Conservation (phyloP, 1,284 basidiomycete genomes). For the Grifola frondosa region DNA sequence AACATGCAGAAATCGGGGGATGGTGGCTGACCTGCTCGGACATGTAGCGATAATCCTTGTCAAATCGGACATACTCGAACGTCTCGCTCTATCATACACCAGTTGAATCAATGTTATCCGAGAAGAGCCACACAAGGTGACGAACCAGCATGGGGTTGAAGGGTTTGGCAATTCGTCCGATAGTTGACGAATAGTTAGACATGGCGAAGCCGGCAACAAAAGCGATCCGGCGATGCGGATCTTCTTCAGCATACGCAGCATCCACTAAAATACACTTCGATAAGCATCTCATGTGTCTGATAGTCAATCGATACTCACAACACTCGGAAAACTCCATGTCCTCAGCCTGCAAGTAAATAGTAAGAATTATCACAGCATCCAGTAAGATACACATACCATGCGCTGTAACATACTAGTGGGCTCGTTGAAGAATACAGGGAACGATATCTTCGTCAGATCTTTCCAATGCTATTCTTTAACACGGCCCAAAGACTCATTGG, state of each 20-base stretch:
- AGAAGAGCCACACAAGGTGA: no score
- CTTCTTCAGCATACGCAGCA: slow-evolving; percentile 74
- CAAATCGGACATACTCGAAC: slow-evolving; percentile 89
- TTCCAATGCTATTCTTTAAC: slow-evolving; percentile 97
- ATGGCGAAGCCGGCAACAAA: slow-evolving; percentile 97
- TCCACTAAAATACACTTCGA: slow-evolving; percentile 58
- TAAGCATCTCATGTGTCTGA: neutral
- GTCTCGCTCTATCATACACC: slow-evolving; percentile 65
- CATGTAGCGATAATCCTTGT: slow-evolving; percentile 89
- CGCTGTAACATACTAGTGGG: slow-evolving; percentile 93
- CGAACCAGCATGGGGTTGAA: slow-evolving; percentile 89
- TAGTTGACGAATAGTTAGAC: slow-evolving; percentile 97
- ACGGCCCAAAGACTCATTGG: slow-evolving; percentile 94
- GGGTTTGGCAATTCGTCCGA: slow-evolving; percentile 93
- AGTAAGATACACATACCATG: slow-evolving; percentile 49
- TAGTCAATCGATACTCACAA: slow-evolving; percentile 49
- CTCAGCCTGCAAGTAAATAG: slow-evolving; percentile 56
- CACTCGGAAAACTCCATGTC: slow-evolving; percentile 97
- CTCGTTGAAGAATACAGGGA: slow-evolving; percentile 97
- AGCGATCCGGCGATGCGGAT: slow-evolving; percentile 83
- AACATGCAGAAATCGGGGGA: slow-evolving; percentile 96
- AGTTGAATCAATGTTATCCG: neutral
- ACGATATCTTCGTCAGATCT: slow-evolving; percentile 94
- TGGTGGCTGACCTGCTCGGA: slow-evolving; percentile 97
- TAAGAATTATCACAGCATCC: neutral